Conservation (phyloP, 352 stramenopile genomes). For the Phytophthora brassicae region DNA sequence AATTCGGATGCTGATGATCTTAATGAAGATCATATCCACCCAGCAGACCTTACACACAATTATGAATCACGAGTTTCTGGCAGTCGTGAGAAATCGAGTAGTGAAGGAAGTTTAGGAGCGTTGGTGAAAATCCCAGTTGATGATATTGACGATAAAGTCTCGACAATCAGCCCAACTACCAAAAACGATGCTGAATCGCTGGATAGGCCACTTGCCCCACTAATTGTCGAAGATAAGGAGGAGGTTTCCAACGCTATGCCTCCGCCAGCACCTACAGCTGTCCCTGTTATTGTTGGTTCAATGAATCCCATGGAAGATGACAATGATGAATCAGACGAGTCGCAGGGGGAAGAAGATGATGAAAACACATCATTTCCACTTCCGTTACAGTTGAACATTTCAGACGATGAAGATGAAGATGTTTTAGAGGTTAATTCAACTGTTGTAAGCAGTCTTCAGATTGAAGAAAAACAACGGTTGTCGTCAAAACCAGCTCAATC, state of each 20-base stretch:
- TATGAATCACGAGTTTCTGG: background rate
- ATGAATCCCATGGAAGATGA: constrained; percentile 36
- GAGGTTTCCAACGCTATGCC: constrained; percentile 2
- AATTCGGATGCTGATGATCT: background rate
- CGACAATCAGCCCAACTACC: background rate
- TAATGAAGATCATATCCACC: background rate
- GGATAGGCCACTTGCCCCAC: background rate
- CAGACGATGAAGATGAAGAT: constrained; percentile 49
- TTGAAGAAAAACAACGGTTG: constrained; percentile 22
- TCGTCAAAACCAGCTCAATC: constrained; percentile 3
- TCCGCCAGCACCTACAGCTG: constrained; percentile 21
- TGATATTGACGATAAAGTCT: background rate
- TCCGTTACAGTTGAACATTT: constrained; percentile 16
- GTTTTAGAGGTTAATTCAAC: constrained; percentile 46
- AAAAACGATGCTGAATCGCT: background rate
- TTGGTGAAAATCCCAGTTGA: background rate
- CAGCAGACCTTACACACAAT: too few relatives aligned
- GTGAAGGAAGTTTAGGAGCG: background rate
- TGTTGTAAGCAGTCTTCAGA: constrained; percentile 31
- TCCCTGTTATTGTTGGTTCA: constrained; percentile 28
- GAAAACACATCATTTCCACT: constrained; percentile 9
- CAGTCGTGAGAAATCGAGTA: background rate
- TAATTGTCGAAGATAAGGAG: background rate
- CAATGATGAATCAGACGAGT: constrained; percentile 31
- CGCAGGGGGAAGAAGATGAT: constrained; percentile 39